Evolutionary conservation across 129 eudicot species (phyloP), one percentile per base, ranked within the genome.

Genomic region (Ambrosia artemisiifolia): DNA sequence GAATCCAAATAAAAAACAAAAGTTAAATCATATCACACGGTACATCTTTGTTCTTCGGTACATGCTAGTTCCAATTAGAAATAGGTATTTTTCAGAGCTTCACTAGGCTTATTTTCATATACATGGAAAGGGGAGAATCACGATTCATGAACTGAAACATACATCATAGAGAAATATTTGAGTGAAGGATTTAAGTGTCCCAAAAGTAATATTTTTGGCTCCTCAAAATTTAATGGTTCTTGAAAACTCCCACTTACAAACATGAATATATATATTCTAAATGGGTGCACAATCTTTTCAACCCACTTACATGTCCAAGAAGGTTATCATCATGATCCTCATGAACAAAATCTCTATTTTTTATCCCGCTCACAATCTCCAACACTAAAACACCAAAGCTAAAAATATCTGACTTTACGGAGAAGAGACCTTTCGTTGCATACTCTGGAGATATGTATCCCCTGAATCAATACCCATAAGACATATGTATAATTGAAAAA

Each of bases 401-500:
- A 9, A 73, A 82, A 24, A 82, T 73, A 72, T 82, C 79, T 2
- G 85, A 82, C 38, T 77, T 82, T 14, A 74, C 71, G 14, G 80
- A 82, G 75, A 67, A 82, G 18, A 78, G 61, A 5, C 86, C 86
- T 18, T 82, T 74, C 18, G 49, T 61, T 4, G 83, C 86, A 56
- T 82, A 82, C 63, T 82, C 85, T 24, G 85, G 85, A 54, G 85
- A 64, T 81, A 78, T 78, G 77, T 78, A 78, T 8, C 85, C 85
- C 64, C 80, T 78, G 67, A 43, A 76, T 47, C 7, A 24, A 57
- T 28, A 24, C 16, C 28, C 12, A 24, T 5, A 63, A 30, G 12
- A 19, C 38, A 50, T 28, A 18, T 63, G 40, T 17, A 34, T 14
- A 11, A 76, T 32, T 43, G 16, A 7, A 11, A 76, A 71, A 40